Evolutionary conservation across 768 basidiomycete species (phyloP).

Genomic region (Guyanaporus albipodus): DNA sequence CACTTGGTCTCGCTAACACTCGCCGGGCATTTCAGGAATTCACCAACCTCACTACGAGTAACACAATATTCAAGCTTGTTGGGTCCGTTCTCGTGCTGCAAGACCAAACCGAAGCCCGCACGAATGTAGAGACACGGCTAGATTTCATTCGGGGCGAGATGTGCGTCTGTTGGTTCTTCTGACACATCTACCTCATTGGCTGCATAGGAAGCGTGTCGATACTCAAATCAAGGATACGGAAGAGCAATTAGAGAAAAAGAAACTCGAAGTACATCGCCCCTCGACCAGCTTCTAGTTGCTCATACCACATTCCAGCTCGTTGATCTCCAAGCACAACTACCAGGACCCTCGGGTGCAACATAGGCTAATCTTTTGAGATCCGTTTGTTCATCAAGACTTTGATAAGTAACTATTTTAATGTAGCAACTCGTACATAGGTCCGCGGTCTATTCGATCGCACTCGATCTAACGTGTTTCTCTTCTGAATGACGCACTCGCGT

Average conservation of each 20-base stretch:
- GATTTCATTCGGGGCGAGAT: constrained; percentile 88
- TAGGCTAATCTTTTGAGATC: constrained; percentile 2
- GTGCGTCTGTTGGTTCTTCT: constrained; percentile 40
- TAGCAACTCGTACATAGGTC: background rate
- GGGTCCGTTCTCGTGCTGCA: constrained; percentile 90
- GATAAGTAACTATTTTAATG: no score
- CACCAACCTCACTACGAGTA: constrained; percentile 62
- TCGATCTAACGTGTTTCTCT: background rate
- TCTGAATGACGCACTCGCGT: background rate
- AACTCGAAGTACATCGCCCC: constrained; percentile 56
- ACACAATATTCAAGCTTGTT: constrained; percentile 84
- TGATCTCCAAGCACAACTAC: constrained; percentile 59
- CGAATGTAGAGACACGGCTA: constrained; percentile 84
- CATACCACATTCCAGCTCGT: constrained; percentile 51
- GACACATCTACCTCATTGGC: constrained; percentile 6
- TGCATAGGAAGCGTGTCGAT: constrained; percentile 72
- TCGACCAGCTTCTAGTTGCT: constrained; percentile 5
- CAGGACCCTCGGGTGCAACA: constrained; percentile 30
- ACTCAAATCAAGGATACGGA: constrained; percentile 75
- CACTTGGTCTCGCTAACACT: background rate
- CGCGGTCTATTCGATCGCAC: background rate
- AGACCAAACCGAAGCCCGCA: constrained; percentile 81
- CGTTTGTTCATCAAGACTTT: no score
- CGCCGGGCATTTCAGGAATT: constrained; percentile 64
- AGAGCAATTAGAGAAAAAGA: constrained; percentile 75